phyloP scores from a whole-genome alignment of 441 rosid genomes.

The Kokia cookei region DNA sequence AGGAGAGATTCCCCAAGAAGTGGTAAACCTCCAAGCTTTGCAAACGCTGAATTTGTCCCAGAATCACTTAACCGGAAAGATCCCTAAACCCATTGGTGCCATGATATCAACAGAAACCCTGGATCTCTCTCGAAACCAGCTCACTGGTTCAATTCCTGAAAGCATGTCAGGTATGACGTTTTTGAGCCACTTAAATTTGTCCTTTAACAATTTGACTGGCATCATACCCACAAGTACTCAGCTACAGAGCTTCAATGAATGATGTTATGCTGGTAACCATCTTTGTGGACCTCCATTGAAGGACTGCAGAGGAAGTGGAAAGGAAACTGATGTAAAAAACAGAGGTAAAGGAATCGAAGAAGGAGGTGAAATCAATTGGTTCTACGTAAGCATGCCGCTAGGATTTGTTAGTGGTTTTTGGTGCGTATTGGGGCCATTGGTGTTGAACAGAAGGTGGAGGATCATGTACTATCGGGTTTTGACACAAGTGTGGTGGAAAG shows the following conservation, averaged over 20 bases:
- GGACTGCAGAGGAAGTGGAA: neutral
- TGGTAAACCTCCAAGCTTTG: neutral
- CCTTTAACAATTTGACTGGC: neutral
- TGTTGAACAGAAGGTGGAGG: neutral
- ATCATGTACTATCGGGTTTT: too few relatives aligned
- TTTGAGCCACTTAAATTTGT: neutral
- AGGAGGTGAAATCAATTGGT: neutral
- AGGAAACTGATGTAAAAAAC: neutral
- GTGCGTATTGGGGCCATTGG: neutral
- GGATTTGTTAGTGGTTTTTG: neutral
- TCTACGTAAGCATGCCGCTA: neutral
- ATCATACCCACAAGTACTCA: neutral
- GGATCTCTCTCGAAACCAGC: neutral
- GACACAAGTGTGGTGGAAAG: neutral
- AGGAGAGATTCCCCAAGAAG: slow-evolving; percentile 11
- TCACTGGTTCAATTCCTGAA: neutral
- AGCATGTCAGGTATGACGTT: neutral
- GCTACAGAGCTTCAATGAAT: neutral
- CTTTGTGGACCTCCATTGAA: neutral
- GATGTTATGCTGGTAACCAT: neutral
- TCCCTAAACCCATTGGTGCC: neutral
- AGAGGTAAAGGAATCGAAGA: neutral
- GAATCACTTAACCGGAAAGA: neutral
- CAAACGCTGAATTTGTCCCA: neutral
- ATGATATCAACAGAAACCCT: neutral